Evolutionary conservation across 2,329 filamentous ascomycete genomes (phyloP).

Genomic region (Diaporthe aspalathi): DNA sequence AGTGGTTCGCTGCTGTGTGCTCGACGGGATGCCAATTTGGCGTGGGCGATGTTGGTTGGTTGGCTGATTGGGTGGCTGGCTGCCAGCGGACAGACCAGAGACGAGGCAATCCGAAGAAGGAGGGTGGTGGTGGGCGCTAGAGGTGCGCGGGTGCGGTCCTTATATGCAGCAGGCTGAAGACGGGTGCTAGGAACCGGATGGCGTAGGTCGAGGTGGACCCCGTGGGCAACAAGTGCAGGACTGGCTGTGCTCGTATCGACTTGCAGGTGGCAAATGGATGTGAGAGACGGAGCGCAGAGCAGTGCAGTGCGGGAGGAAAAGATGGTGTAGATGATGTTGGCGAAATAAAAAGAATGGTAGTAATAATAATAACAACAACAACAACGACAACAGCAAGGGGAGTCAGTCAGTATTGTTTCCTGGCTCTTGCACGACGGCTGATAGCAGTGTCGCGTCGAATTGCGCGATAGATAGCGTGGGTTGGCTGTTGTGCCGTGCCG

Average conservation of each 20-base stretch:
- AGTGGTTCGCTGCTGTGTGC: slow-evolving; percentile 24
- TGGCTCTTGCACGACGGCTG: slow-evolving; percentile 36
- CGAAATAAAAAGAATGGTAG: not conserved
- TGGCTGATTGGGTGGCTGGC: slow-evolving; percentile 19
- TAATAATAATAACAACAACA: slow-evolving; percentile 4
- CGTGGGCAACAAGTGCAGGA: slow-evolving; percentile 5
- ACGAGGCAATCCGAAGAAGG: slow-evolving; percentile 17
- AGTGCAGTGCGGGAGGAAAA: not conserved
- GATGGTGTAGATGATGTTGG: not conserved
- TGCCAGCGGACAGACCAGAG: slow-evolving; percentile 32
- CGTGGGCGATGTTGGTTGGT: slow-evolving; percentile 18
- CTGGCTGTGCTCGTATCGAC: slow-evolving; percentile 32
- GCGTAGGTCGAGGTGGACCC: slow-evolving; percentile 16
- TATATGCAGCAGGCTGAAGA: slow-evolving; percentile 36
- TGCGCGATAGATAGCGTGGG: slow-evolving; percentile 36
- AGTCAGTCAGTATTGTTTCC: not conserved
- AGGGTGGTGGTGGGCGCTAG: slow-evolving; percentile 21
- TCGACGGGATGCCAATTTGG: slow-evolving; percentile 20
- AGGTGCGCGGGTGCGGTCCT: slow-evolving; percentile 36
- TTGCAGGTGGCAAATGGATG: slow-evolving; percentile 34
- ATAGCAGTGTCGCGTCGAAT: slow-evolving; percentile 39
- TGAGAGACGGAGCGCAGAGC: not conserved
- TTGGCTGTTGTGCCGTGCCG: slow-evolving; percentile 27
- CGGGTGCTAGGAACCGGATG: slow-evolving; percentile 24
- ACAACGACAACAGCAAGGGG: not conserved